Conservation (phyloP, 164 flowering plant species). For the Umbilicus rupestris region DNA sequence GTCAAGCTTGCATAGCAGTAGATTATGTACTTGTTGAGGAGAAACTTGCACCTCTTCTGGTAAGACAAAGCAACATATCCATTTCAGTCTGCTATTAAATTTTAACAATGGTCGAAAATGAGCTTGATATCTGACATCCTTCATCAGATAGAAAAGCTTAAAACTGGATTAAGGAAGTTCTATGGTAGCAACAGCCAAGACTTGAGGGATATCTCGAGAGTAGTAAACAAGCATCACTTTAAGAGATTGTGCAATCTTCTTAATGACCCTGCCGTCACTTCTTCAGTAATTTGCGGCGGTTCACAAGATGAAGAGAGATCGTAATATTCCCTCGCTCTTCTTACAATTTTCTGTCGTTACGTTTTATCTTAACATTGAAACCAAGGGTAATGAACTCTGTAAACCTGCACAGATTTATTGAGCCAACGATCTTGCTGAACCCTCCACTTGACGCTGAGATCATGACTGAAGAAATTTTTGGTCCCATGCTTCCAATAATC, state of each 20-base stretch:
- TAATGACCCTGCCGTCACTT: constrained; percentile 49
- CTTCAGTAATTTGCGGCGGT: constrained; percentile 74
- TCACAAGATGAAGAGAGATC: constrained; percentile 43
- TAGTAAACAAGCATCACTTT: constrained; percentile 52
- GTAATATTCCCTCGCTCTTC: constrained; percentile 24
- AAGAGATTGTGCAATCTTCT: constrained; percentile 38
- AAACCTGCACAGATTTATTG: constrained; percentile 45
- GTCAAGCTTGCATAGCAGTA: constrained; percentile 70
- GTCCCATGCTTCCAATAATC: constrained; percentile 85
- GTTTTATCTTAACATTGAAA: not conserved
- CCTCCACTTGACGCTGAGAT: constrained; percentile 73
- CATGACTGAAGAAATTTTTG: constrained; percentile 89
- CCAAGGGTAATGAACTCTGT: not conserved
- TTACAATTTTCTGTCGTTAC: not conserved
- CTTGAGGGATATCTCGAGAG: constrained; percentile 35
- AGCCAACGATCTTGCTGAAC: constrained; percentile 77
- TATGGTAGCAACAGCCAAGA: constrained; percentile 44
- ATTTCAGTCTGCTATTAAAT: not conserved
- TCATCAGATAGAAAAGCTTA: constrained; percentile 53
- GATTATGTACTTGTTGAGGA: constrained; percentile 74
- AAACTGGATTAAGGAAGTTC: constrained; percentile 27
- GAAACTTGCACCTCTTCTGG: constrained; percentile 43
- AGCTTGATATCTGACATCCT: not conserved
- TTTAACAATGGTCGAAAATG: not conserved
- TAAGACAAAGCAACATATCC: constrained; percentile 14